A percentile compares a stretch with the other conserved stretches of the same genome.
Conservation (phyloP, 805 yeast species). For the Sugiyamaella valdiviana region DNA sequence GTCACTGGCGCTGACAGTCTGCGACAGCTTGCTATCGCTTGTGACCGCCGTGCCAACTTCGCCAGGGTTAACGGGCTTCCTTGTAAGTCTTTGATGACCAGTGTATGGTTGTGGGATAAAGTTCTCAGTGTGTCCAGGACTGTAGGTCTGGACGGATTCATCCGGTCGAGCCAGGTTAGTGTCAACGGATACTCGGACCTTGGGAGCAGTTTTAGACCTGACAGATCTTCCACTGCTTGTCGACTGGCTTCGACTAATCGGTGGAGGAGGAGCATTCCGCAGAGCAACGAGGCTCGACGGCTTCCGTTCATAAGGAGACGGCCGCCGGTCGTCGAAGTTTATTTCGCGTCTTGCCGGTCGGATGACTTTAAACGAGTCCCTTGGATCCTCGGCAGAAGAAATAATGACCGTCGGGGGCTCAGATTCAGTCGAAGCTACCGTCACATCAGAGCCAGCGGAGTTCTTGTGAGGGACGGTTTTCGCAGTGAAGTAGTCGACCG, state of each 20-base stretch:
- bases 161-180: neutral
- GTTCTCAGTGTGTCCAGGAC: conserved; percentile 25
- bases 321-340: conserved; percentile 73
- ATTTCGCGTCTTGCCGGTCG: conserved; percentile 57
- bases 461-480: neutral
- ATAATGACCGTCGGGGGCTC: neutral
- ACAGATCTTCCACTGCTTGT: conserved; percentile 6
- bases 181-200: neutral
- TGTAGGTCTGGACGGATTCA: conserved; percentile 14
- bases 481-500: conserved; percentile 1
- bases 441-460: conserved; percentile 1
- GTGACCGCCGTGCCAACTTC: neutral
- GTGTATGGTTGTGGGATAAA: conserved; percentile 26
- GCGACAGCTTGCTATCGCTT: neutral
- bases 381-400: conserved; percentile 12
- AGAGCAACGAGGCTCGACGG: conserved; percentile 56
- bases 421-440: conserved; percentile 1
- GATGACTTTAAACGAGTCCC: conserved; percentile 58
- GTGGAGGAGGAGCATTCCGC: conserved; percentile 46
- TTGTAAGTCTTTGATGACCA: conserved; percentile 22
- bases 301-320: conserved; percentile 54
- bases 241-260: conserved; percentile 22
- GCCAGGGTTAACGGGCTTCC: conserved; percentile 20
- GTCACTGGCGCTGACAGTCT: neutral
- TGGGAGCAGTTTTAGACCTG: neutral